Base-by-base conservation (phyloP, 495 filamentous ascomycete species). In the Penicillium malachiteum region DNA sequence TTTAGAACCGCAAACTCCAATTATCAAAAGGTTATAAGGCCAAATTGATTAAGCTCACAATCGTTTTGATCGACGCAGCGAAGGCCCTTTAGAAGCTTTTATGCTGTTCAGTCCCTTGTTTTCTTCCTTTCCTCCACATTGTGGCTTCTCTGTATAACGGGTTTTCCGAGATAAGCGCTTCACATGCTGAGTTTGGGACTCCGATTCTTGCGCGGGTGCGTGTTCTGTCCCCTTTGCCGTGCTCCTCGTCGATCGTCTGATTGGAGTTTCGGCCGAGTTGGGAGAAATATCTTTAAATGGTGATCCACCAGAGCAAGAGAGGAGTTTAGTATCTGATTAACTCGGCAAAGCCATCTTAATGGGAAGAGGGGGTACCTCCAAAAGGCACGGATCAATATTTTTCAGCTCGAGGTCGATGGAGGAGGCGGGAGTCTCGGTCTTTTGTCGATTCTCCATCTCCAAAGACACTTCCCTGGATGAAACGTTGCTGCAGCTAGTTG, bases 311-410 rank as follows among this genome's bases (percentile, higher is more conserved):
- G 59, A 62, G 48, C 40, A 43, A 38, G 31, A 47, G 16, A 47
- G 35, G 37, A 33, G 40, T 55, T 52, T 42, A 37, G 46, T 49
- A 33, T 30, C 37, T 62, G 48, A 34, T 18, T 31, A 42, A 34
- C 2, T 48, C 12, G 51, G 11, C 45, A 30, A 56, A 17, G 30
- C 18, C 45, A 58, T 37, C 40, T 35, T 44, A 9, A 47, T 30
- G 44, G 50, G 32, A 26, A 50, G 35, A 57, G 45, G 45, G 30
- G 30, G 35, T 32, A 17, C 26, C 39, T 58, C 59, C 16, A 60
- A 33, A 50, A 66, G 42, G 17, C 59, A 50, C 33, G 63, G 63
- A 37, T 63, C 54, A 47, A 66, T 66, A 50, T 63, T 66, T 51
- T 52, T n/a, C 44, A 60, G 37, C 33, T 58, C 54, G 42, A 60